Evolutionary conservation across 2,329 filamentous ascomycete species (phyloP), one percentile per base, ranked within the genome.

Genomic region (Arthroderma uncinatum): DNA sequence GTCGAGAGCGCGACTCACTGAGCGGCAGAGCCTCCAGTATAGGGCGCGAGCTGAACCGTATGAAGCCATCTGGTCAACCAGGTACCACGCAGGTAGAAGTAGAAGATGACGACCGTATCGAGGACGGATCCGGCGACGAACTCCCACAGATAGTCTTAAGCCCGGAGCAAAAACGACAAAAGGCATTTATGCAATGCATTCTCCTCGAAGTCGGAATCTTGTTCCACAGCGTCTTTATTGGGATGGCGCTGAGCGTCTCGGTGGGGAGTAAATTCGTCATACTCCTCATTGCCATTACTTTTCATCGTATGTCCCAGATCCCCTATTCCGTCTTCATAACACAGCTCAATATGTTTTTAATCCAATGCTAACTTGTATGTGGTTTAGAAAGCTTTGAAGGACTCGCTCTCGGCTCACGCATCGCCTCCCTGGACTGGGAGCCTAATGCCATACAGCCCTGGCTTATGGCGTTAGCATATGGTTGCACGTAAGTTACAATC

Each of bases 381-480:
- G 23, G 14, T 48, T 9, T 42, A 71, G 68, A 71, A 68, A 68
- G 66, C 4, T 70, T 70, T 47, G 68, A 70, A 59, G 68, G 68
- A 0, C 63, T 70, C 2, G 68, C 68, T 1, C 60, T 70, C 4
- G 68, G 68, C 2, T 68, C 68, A 7, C 66, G 68, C 5, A 70
- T 70, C 37, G 64, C 68, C 14, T 60, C 64, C 1, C 63, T 70
- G 2, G 61, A 65, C 3, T 70, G 68, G 68, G 63, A 63, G 2
- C 59, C 63, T 4, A 60, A 63, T 10, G 65, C 67, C 16, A 7
- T 61, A 25, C 68, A 76, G 60, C 74, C 74, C 0, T 80, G 86
- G 86, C 76, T 89, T 7, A 89, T 90, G 86, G 86, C 87, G 1
- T 72, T 90, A 12, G 85, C 85, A 1, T 90, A 89, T 64, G 86